Conservation (phyloP, 2,329 filamentous ascomycete species). For the Fusarium sp. region DNA sequence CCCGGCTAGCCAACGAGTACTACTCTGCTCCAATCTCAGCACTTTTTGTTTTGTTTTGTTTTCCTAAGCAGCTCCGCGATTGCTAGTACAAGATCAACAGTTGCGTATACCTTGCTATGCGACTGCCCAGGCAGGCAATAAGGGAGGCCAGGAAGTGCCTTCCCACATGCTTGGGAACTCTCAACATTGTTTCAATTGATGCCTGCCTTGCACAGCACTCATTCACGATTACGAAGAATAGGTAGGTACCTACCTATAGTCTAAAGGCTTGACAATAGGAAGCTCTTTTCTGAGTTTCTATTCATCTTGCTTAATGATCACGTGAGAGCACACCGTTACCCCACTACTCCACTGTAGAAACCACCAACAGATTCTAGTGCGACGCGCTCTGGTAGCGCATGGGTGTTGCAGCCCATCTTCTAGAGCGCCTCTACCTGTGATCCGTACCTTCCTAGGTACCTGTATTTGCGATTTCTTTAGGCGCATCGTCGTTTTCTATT, state of each 20-base stretch:
- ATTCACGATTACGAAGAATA: neutral
- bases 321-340: neutral
- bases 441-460: neutral
- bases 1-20: no score
- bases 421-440: neutral
- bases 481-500: neutral
- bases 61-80: neutral
- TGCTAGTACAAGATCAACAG: neutral
- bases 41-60: neutral
- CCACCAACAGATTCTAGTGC: constrained; percentile 3
- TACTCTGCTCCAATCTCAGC: neutral
- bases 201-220: neutral
- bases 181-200: neutral
- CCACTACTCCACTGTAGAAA: constrained; percentile 7
- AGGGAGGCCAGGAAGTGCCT: neutral
- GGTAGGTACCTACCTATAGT: neutral
- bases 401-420: neutral
- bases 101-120: neutral
- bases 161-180: neutral
- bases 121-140: neutral
- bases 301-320: neutral
- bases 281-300: neutral
- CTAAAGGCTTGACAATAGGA: neutral
- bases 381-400: constrained; percentile 3
- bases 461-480: constrained; percentile 1